Base-by-base conservation (phyloP, 1,284 basidiomycete species). In the Cutaneotrichosporon sp. region DNA sequence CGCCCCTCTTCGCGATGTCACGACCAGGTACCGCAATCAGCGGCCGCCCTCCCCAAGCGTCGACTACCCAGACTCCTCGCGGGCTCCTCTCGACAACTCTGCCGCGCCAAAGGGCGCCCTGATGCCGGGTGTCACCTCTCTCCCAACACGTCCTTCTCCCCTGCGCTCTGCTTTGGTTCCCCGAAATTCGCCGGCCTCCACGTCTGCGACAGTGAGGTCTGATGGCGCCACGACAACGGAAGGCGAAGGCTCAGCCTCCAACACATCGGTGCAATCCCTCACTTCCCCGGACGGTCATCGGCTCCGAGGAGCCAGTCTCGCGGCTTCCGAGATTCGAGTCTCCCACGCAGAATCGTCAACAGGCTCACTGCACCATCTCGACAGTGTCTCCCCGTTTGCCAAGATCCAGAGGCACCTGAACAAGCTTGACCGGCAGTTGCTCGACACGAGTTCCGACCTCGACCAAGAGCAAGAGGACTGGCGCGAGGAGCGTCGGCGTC, bases 371-470 rank as follows among this genome's bases (percentile, higher is more conserved):
- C 53, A 54, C 11, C 60, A 66, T 33, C 43, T 63, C 24, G 75
- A 78, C 34, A 67, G 66, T 18, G 70, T 74, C 1, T 75, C 71
- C 4, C 71, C 77, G 47, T 74, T 72, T 3, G 65, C 72, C 65
- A 80, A 80, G 56, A 76, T 80, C 18, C 74, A 77, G 54, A 76
- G 74, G 65, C 77, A 80, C 49, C 71, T 79, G 29, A 78, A 78
- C 52, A 72, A 74, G 34, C 77, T 79, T 74, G 79, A 78, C 63
- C 71, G 75, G 58, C 75, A 76, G 49, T 61, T 79, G 4, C 65
- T 77, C 11, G 72, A 74, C 25, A 71, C 72, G 25, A 77, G 77
- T 56, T 69, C 68, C 6, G 72, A 73, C 14, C 68, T 76, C 1
- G 77, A 74, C 4, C 62, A 70, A 27, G 75, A 76, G 63, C 72